Conservation (phyloP, 257 asterid genomes). For the Solanum medicagineum region DNA sequence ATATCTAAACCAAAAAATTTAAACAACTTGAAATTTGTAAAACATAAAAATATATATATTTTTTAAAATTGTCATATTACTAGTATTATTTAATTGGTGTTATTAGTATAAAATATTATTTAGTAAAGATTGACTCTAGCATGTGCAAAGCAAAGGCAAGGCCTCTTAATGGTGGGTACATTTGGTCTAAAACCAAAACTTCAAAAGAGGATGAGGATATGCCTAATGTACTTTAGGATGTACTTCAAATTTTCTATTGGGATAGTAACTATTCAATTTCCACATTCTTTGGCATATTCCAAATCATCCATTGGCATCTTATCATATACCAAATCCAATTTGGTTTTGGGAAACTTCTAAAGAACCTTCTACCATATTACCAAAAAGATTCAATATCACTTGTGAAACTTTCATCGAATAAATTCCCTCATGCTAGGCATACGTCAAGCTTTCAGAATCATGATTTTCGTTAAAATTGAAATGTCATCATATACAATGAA, state of each 20-base stretch:
- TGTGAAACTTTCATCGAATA: neutral
- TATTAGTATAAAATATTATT: neutral
- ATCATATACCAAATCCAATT: neutral
- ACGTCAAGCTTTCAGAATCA: neutral
- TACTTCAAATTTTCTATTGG: neutral
- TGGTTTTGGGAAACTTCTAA: neutral
- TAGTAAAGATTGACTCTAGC: neutral
- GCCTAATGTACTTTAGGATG: neutral
- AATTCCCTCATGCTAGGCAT: neutral
- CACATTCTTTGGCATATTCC: neutral
- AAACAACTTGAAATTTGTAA: neutral
- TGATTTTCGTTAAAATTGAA: neutral
- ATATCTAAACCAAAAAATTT: too few species aligned
- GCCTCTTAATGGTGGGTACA: neutral
- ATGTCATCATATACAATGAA: neutral
- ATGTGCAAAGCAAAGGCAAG: neutral
- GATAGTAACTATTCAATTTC: neutral
- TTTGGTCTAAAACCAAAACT: neutral
- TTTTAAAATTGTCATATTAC: neutral
- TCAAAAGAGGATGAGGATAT: neutral
- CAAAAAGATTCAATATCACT: neutral
- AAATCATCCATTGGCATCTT: neutral
- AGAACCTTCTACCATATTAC: neutral
- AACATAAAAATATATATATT: neutral
- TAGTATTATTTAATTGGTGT: neutral